These are phyloP conservation scores for Canavalia gladiata DNA, from an alignment of 306 rosid species.

Conservation along the genomic window DNA sequence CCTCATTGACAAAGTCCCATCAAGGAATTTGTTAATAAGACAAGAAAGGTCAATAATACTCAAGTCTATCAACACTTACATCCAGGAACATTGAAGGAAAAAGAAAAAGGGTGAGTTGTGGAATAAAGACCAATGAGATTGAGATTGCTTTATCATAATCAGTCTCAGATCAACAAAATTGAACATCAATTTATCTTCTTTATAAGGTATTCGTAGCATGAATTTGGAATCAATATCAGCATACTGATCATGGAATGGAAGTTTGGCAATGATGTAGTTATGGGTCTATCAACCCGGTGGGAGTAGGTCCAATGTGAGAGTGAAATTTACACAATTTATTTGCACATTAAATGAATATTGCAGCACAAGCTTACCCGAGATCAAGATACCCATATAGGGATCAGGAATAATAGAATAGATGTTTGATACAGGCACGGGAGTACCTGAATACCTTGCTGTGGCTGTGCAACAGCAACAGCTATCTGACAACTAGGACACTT, in stretches of 20 bases:
- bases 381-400: constrained; percentile 6
- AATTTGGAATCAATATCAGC: constrained; percentile 21
- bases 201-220: neutral
- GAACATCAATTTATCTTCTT: constrained; percentile 14
- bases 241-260: constrained; percentile 29
- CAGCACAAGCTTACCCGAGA: constrained; percentile 24
- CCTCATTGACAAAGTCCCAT: constrained; percentile 24
- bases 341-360: constrained; percentile 24
- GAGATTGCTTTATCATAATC: constrained; percentile 6
- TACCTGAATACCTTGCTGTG: constrained; percentile 98
- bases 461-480: constrained; percentile 95
- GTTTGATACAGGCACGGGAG: constrained; percentile 11
- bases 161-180: constrained; percentile 9
- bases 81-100: constrained; percentile 15
- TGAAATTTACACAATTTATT: constrained; percentile 4
- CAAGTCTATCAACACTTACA: neutral
- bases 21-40: constrained; percentile 25
- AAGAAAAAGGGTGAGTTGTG: constrained; percentile 13
- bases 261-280: constrained; percentile 26
- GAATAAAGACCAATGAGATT: constrained; percentile 3
- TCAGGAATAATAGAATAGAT: neutral
- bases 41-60: constrained; percentile 27
- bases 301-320: neutral
- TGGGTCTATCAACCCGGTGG: neutral
- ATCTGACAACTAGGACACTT: constrained; percentile 89